Conservation (phyloP, 805 yeast genomes). For the Kurtzmaniella cleridarum region DNA sequence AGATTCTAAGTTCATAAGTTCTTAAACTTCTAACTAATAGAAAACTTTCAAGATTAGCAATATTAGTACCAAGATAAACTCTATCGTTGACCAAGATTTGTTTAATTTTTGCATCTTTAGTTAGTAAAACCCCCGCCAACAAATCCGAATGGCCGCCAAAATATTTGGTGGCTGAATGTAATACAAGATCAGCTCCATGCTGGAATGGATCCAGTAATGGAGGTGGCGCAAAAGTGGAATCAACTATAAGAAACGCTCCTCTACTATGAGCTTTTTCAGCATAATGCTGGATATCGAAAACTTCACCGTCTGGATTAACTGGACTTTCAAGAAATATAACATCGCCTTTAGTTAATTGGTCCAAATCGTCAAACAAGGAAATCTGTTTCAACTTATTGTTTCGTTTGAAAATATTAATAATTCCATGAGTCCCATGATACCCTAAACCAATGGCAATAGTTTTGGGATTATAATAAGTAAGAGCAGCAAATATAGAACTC, state of each 20-base stretch:
- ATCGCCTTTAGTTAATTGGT: conserved; percentile 63
- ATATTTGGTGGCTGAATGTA: conserved; percentile 92
- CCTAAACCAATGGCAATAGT: conserved; percentile 70
- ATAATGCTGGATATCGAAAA: conserved; percentile 55
- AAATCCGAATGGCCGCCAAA: conserved; percentile 95
- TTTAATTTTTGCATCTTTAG: conserved; percentile 48
- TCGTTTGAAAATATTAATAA: conserved; percentile 57
- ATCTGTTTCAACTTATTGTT: conserved; percentile 51
- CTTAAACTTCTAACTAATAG: conserved; percentile 74
- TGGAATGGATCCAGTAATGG: conserved; percentile 78
- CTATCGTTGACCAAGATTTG: conserved; percentile 55
- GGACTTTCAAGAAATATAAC: conserved; percentile 84
- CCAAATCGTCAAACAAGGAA: conserved; percentile 35
- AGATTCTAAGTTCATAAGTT: conserved; percentile 70
- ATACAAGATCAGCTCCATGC: conserved; percentile 80
- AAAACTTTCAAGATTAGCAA: conserved; percentile 72
- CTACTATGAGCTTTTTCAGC: conserved; percentile 69
- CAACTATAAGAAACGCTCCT: conserved; percentile 71
- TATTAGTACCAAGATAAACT: conserved; percentile 68
- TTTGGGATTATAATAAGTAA: conserved; percentile 69
- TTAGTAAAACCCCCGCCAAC: conserved; percentile 72
- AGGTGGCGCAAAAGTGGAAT: conserved; percentile 92
- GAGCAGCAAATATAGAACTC: conserved; percentile 72
- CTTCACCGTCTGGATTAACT: conserved; percentile 74
- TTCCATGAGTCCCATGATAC: conserved; percentile 80